Evolutionary conservation across 805 yeast genomes (phyloP).

Genomic region (Millerago galiae): DNA sequence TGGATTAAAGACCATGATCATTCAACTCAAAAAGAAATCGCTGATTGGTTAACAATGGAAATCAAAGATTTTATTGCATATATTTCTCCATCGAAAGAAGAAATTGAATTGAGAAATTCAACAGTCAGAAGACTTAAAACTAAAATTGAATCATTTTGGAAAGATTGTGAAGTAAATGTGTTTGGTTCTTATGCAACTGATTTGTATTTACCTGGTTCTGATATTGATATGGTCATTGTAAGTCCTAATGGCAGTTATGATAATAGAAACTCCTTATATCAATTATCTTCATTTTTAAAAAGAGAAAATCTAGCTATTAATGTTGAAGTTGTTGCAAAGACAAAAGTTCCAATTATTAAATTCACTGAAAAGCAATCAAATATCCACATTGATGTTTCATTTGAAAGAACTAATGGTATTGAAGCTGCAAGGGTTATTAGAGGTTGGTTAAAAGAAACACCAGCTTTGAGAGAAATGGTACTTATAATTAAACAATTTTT

Average conservation of each 20-base stretch:
- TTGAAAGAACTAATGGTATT: slow-evolving; percentile 77
- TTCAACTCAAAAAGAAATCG: slow-evolving; percentile 65
- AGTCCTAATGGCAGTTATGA: slow-evolving; percentile 54
- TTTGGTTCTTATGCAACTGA: slow-evolving; percentile 96
- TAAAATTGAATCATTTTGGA: slow-evolving; percentile 58
- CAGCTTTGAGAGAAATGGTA: slow-evolving; percentile 78
- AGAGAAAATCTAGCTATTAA: slow-evolving; percentile 54
- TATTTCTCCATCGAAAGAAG: slow-evolving; percentile 76
- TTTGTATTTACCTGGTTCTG: slow-evolving; percentile 88
- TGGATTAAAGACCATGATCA: slow-evolving; percentile 81
- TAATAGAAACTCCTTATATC: slow-evolving; percentile 60
- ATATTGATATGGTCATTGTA: slow-evolving; percentile 86
- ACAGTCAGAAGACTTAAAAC: slow-evolving; percentile 56
- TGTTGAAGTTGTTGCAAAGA: slow-evolving; percentile 81
- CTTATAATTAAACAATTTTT: slow-evolving; percentile 81
- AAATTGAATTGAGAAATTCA: slow-evolving; percentile 58
- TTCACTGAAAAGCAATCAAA: slow-evolving; percentile 67
- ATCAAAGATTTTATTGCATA: slow-evolving; percentile 79
- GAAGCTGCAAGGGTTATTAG: slow-evolving; percentile 75
- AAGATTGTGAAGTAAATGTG: slow-evolving; percentile 70
- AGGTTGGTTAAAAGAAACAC: slow-evolving; percentile 64
- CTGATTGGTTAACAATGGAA: slow-evolving; percentile 84
- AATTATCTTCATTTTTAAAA: slow-evolving; percentile 64
- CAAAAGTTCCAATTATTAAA: slow-evolving; percentile 92
- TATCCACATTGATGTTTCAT: slow-evolving; percentile 83